These are phyloP conservation scores for Thalia dealbata DNA, from an alignment of 176 grass and related monocot species.

Conservation along the genomic window DNA sequence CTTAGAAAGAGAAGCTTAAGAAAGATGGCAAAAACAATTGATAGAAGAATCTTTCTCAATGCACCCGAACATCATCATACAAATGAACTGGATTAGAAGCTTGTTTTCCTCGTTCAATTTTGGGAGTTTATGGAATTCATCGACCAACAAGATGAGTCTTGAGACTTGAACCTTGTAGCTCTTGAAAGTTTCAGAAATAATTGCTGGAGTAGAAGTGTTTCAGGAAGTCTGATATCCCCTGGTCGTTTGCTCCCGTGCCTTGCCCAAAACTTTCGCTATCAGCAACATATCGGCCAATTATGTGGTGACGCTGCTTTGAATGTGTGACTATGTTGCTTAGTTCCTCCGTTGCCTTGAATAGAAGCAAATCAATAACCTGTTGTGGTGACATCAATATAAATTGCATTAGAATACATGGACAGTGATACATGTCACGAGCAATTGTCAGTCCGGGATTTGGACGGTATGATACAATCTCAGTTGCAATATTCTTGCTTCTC, in stretches of 20 bases:
- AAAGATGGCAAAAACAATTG: background rate
- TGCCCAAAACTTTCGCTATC: slow-evolving; percentile 46
- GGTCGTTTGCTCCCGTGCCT: slow-evolving; percentile 38
- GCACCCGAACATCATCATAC: background rate
- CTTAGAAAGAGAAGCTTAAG: background rate
- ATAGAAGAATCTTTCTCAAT: background rate
- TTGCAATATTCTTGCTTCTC: background rate
- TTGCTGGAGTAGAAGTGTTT: slow-evolving; percentile 86
- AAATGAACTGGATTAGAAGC: background rate
- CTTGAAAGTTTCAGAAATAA: slow-evolving; percentile 42
- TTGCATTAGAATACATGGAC: background rate
- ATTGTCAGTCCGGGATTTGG: background rate
- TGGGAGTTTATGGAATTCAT: background rate
- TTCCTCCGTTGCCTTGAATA: slow-evolving; percentile 81
- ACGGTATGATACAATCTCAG: background rate
- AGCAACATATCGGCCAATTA: slow-evolving; percentile 82
- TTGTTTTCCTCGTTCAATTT: background rate
- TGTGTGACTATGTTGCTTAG: slow-evolving; percentile 69
- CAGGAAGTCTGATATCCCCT: slow-evolving; percentile 57
- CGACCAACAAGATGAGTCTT: background rate
- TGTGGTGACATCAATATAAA: slow-evolving; percentile 6
- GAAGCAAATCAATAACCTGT: slow-evolving; percentile 93
- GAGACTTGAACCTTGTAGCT: background rate
- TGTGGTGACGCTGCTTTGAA: slow-evolving; percentile 85
- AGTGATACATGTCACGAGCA: background rate